Evolutionary conservation across 306 rosid genomes (phyloP).

Genomic region (Pterocarpus santalinus): DNA sequence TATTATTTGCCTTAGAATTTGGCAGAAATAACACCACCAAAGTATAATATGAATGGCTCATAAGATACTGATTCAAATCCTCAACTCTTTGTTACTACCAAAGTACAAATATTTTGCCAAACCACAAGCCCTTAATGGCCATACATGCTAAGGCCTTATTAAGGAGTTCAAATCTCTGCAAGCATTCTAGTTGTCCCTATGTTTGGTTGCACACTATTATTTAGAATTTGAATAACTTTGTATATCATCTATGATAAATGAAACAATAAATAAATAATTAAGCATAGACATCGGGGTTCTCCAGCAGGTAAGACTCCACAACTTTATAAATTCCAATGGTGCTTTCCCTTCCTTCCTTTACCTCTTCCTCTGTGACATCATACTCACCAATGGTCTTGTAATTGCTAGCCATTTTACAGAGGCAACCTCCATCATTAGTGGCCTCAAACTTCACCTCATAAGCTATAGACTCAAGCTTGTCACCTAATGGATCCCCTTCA

Average conservation of each 20-base stretch:
- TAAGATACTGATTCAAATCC: conserved; percentile 9
- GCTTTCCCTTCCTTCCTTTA: conserved; percentile 74
- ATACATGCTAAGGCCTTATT: conserved; percentile 30
- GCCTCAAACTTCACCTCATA: conserved; percentile 79
- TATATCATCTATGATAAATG: conserved; percentile 33
- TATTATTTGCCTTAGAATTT: not conserved
- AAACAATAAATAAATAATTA: conserved; percentile 41
- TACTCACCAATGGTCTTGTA: conserved; percentile 61
- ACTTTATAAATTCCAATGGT: conserved; percentile 70
- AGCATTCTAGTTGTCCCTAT: conserved; percentile 39
- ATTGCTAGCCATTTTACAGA: conserved; percentile 60
- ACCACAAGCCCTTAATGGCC: conserved; percentile 32
- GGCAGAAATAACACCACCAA: not conserved
- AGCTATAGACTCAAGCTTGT: conserved; percentile 70
- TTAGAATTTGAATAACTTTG: conserved; percentile 40
- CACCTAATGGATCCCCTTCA: conserved; percentile 80
- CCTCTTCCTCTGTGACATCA: conserved; percentile 63
- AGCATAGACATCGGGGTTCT: conserved; percentile 71
- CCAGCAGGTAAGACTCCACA: conserved; percentile 69
- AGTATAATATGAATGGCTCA: not conserved
- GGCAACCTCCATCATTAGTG: conserved; percentile 64
- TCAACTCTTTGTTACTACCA: conserved; percentile 34
- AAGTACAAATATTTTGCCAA: conserved; percentile 44
- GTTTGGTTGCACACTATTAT: conserved; percentile 6
- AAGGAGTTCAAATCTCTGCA: conserved; percentile 36